Conservation (phyloP, 148 eudicot genomes). For the Selenicereus undatus region DNA sequence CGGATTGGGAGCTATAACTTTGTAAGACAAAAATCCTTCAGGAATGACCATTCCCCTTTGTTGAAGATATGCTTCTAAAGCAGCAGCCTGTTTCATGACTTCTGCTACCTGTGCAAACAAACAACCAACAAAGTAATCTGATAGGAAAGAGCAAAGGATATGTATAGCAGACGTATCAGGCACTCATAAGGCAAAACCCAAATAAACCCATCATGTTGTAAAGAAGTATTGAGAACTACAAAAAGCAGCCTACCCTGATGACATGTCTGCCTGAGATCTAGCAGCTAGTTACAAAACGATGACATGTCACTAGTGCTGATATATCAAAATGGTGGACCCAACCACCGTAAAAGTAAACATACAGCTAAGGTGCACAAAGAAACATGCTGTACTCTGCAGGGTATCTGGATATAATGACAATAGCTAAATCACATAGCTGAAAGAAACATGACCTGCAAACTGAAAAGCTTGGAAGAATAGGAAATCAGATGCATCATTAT, state of each 20-base stretch:
- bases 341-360: neutral
- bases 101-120: constrained; percentile 44
- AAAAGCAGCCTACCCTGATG: neutral
- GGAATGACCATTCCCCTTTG: constrained; percentile 84
- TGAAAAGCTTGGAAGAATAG: neutral
- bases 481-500: neutral
- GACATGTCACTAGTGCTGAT: neutral
- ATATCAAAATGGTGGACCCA: neutral
- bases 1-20: constrained; percentile 72
- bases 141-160: neutral
- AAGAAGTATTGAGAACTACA: too few species aligned
- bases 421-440: neutral
- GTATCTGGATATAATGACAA: neutral
- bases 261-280: neutral
- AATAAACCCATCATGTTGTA: neutral
- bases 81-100: constrained; percentile 47
- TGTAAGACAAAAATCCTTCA: constrained; percentile 69
- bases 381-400: neutral
- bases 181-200: neutral
- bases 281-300: neutral
- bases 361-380: neutral
- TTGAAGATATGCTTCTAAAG: constrained; percentile 76
- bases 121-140: neutral
- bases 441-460: neutral
- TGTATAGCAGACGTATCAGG: neutral